Evolutionary conservation across 176 grass and related monocot species (phyloP), one percentile per base, ranked within the genome.

Genomic region (Phoenix roebelenii): DNA sequence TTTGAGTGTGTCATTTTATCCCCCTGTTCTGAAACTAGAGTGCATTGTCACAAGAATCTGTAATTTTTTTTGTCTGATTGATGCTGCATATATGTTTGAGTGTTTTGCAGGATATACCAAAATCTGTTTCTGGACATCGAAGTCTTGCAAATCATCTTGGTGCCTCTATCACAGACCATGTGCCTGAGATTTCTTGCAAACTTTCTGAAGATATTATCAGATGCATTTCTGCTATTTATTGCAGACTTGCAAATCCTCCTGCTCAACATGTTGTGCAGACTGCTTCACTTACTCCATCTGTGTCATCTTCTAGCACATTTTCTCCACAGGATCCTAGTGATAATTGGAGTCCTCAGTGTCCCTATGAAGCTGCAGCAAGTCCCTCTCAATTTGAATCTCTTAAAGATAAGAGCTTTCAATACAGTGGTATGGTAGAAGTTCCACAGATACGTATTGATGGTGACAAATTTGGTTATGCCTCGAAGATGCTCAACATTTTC

Each of bases 381-480:
- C 48, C 49, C 50, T 25, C 50, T 73, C 50, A 52, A 44, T 44
- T 44, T 63, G 70, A 30, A 55, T 63, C 59, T 15, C 60, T 23
- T 20, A 63, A 73, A 25, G 25, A 73, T 23, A 63, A 72, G 57
- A 76, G 55, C 63, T 63, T 50, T 60, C 77, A 58, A 50, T 80
- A 76, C 24, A 74, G 49, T 68, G 73, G 78, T 18, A 79, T 82
- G 69, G 61, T 93, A 63, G 54, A 86, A 66, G 73, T 85, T 80
- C 85, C 88, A 74, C 60, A 61, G 50, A 89, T 93, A 86, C 59
- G 81, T 62, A 81, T 98, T 30, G 88, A 98, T 76, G 79, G 80
- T 67, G 73, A 89, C n/a, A 89, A 83, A 77, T 98, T 98, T 49
- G 85, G 83, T 2, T 98, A 98, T 81, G 94, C 88, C 53, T 98